These are phyloP conservation scores for Kwoniella shandongensis DNA, from an alignment of 768 basidiomycete species.

Conservation along the genomic window DNA sequence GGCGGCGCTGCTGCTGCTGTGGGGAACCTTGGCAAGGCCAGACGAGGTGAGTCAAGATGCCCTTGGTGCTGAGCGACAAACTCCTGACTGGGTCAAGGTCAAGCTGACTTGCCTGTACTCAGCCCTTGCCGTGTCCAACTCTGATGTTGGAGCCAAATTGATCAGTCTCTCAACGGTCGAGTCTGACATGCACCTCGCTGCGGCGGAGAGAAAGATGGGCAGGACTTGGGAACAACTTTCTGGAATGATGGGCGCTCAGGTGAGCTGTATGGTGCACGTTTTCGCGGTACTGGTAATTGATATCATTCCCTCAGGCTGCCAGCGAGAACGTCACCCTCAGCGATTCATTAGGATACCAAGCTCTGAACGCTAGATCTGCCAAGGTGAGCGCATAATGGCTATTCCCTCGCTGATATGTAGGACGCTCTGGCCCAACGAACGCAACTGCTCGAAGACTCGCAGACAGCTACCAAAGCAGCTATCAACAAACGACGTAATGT, in stretches of 20 bases:
- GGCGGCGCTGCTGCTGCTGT: constrained; percentile 89
- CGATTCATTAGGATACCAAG: constrained; percentile 95
- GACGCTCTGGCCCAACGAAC: constrained; percentile 81
- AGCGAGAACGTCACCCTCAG: constrained; percentile 93
- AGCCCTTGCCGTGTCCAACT: constrained; percentile 76
- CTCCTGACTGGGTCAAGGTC: not conserved
- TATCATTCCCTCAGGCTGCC: constrained; percentile 60
- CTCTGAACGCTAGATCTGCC: constrained; percentile 92
- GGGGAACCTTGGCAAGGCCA: constrained; percentile 74
- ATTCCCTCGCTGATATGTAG: constrained; percentile 16
- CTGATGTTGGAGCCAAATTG: constrained; percentile 91
- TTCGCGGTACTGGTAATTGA: too few relatives aligned
- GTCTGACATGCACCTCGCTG: constrained; percentile 76
- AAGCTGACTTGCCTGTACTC: constrained; percentile 3
- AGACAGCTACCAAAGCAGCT: constrained; percentile 84
- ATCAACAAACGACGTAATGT: constrained; percentile 91
- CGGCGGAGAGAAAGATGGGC: constrained; percentile 76
- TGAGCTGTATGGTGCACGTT: constrained; percentile 22
- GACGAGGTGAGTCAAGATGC: constrained; percentile 65
- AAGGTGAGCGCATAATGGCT: constrained; percentile 57
- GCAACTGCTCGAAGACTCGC: constrained; percentile 88
- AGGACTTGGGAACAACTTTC: constrained; percentile 81
- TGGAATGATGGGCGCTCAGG: constrained; percentile 83
- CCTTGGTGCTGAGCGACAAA: not conserved
- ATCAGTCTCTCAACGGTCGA: constrained; percentile 86